Evolutionary conservation across 1,284 basidiomycete species (phyloP).

Genomic region (Sanghuangporus baumii): DNA sequence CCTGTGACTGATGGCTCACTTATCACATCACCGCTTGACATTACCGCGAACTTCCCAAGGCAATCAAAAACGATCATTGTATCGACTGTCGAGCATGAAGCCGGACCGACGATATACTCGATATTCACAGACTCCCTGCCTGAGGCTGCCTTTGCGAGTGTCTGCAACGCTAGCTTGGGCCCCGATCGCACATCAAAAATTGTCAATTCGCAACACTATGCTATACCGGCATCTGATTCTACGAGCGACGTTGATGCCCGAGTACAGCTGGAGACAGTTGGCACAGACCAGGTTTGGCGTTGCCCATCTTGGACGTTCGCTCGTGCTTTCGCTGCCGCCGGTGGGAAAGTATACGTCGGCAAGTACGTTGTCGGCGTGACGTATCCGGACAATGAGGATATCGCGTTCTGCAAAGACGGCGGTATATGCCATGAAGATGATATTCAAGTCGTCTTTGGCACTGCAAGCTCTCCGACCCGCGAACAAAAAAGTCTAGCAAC

Average conservation of each 20-base stretch:
- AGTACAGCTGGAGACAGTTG: constrained; percentile 49
- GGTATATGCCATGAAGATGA: constrained; percentile 70
- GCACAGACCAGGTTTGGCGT: constrained; percentile 67
- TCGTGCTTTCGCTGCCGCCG: constrained; percentile 53
- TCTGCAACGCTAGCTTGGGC: constrained; percentile 46
- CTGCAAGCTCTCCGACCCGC: constrained; percentile 46
- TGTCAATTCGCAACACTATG: constrained; percentile 46
- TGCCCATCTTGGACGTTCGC: constrained; percentile 71
- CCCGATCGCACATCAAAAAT: constrained; percentile 40
- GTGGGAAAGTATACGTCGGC: constrained; percentile 68
- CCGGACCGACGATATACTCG: constrained; percentile 52
- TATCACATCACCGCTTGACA: constrained; percentile 54
- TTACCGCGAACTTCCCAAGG: constrained; percentile 45
- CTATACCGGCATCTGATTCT: constrained; percentile 22
- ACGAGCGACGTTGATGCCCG: constrained; percentile 45
- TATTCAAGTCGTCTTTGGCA: constrained; percentile 74
- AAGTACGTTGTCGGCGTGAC: constrained; percentile 62
- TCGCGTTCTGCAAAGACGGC: constrained; percentile 51
- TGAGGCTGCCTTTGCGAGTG: constrained; percentile 33
- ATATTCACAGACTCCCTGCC: constrained; percentile 36
- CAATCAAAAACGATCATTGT: constrained; percentile 63
- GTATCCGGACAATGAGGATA: constrained; percentile 57
- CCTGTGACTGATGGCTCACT: constrained; percentile 55
- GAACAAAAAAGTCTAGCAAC: constrained; percentile 50
- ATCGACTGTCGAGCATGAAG: constrained; percentile 66